Conservation (phyloP, 768 basidiomycete species). For the Cystobasidiopsis lactophilus region DNA sequence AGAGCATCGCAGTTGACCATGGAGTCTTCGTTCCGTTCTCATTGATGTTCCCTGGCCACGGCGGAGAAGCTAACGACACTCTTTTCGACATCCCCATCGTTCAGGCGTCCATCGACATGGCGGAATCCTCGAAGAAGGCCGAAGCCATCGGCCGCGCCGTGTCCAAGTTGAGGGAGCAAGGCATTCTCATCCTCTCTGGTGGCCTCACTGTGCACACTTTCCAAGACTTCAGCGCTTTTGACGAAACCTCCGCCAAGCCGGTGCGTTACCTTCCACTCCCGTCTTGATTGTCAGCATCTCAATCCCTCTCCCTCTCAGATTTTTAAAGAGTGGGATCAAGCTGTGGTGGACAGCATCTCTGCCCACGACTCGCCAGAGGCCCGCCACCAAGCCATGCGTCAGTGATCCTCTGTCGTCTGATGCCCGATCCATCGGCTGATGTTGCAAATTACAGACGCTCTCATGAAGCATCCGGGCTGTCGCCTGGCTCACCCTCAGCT, state of each 20-base stretch:
- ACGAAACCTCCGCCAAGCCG: constrained; percentile 3
- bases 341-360: constrained; percentile 36
- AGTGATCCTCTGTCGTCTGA: no score
- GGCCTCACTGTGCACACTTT: constrained; percentile 50
- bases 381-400: no score
- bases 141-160: constrained; percentile 21
- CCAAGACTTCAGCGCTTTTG: constrained; percentile 2
- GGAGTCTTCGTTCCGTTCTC: constrained; percentile 62
- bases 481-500: constrained; percentile 47
- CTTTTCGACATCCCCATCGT: constrained; percentile 44
- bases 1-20: constrained; percentile 28
- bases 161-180: constrained; percentile 40
- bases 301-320: no score
- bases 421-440: no score
- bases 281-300: constrained; percentile 29
- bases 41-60: constrained; percentile 37
- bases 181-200: constrained; percentile 46
- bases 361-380: constrained; percentile 32
- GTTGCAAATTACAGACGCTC: no score
- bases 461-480: constrained; percentile 42
- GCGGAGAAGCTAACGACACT: neutral
- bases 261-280: neutral
- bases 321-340: constrained; percentile 39
- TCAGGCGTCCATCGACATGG: constrained; percentile 35
- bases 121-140: neutral